phyloP scores from a whole-genome alignment of 2,329 filamentous ascomycete genomes.

The Ophiostoma sp. region DNA sequence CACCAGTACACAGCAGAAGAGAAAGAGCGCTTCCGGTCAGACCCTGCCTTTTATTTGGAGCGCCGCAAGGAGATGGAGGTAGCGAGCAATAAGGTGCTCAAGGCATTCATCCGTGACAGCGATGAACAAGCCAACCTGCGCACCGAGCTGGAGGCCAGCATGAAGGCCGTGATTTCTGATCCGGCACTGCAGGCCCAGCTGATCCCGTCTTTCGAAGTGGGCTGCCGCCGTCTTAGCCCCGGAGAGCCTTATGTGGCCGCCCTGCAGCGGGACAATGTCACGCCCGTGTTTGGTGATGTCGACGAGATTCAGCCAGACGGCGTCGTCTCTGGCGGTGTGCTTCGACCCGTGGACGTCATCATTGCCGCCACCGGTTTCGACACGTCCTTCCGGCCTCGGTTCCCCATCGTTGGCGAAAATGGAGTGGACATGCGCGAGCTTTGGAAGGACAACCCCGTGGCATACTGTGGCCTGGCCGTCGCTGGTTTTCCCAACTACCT shows the following conservation, averaged over 20 bases:
- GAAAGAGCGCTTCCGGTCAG: background rate
- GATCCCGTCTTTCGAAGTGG: conserved; percentile 48
- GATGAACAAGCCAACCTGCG: background rate
- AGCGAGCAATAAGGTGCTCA: conserved; percentile 14
- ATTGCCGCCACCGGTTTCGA: conserved; percentile 59
- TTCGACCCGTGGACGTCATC: conserved; percentile 55
- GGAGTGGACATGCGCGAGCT: background rate
- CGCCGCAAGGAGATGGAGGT: conserved; percentile 16
- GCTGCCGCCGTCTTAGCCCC: conserved; percentile 51
- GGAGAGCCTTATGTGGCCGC: conserved; percentile 52
- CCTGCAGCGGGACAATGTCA: conserved; percentile 32
- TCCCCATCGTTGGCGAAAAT: conserved; percentile 47
- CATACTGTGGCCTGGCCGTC: background rate
- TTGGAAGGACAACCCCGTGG: background rate
- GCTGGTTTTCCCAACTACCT: conserved; percentile 10
- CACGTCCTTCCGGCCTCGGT: conserved; percentile 52
- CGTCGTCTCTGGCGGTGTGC: conserved; percentile 46
- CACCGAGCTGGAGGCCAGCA: conserved; percentile 28
- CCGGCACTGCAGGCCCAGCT: conserved; percentile 36
- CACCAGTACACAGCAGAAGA: conserved; percentile 9
- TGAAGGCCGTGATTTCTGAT: conserved; percentile 29
- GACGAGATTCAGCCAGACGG: conserved; percentile 47
- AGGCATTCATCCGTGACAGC: conserved; percentile 7
- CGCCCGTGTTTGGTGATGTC: conserved; percentile 44
- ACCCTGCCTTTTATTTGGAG: background rate